phyloP scores from a whole-genome alignment of 2,329 filamentous ascomycete genomes.

The Xylaria arbuscula region DNA sequence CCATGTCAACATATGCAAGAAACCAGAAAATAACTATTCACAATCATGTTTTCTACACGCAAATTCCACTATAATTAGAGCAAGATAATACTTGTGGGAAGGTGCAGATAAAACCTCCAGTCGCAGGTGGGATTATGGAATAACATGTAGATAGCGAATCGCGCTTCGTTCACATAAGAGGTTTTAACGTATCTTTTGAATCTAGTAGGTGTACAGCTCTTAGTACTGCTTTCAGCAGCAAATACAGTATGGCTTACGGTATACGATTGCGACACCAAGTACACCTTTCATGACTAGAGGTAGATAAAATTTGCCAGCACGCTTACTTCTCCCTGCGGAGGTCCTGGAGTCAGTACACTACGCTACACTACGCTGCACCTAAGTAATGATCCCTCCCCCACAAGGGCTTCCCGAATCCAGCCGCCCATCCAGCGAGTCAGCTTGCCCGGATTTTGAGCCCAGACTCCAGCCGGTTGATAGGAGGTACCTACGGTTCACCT shows the following conservation, averaged over 20 bases:
- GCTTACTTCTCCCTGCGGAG: neutral
- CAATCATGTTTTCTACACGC: neutral
- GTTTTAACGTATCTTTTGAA: too few species aligned
- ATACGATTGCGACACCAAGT: neutral
- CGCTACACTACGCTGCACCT: neutral
- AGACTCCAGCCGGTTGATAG: constrained; percentile 6
- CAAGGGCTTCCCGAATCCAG: constrained; percentile 11
- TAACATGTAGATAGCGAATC: too few species aligned
- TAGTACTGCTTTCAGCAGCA: neutral
- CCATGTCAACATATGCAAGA: neutral
- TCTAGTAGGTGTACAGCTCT: neutral
- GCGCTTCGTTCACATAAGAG: too few species aligned
- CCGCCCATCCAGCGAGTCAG: constrained; percentile 9
- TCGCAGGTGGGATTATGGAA: too few species aligned
- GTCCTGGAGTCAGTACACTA: constrained; percentile 3
- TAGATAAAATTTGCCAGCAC: constrained; percentile 11
- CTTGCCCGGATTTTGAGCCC: neutral
- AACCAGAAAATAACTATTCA: neutral
- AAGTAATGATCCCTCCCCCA: neutral
- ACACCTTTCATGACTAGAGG: constrained; percentile 1
- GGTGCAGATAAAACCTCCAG: too few species aligned
- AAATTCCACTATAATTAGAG: neutral
- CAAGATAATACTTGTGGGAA: neutral
- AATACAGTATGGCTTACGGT: neutral
- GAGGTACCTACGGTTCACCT: neutral